Conservation (phyloP, 495 filamentous ascomycete species). For the Daldinia loculata region DNA sequence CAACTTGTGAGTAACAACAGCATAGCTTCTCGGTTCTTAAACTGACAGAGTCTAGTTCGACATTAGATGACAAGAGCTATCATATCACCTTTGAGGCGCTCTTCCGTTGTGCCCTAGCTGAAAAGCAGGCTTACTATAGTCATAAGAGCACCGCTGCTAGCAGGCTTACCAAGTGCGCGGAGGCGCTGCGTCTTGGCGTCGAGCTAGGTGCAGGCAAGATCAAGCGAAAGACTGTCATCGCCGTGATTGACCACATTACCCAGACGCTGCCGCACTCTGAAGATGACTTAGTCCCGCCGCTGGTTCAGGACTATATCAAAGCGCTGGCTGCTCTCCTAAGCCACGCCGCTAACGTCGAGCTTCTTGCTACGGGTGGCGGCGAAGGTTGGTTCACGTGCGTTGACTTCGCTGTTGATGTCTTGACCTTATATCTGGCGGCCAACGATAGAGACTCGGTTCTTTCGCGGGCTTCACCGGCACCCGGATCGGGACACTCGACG, state of each 20-base stretch:
- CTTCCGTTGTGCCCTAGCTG: slow-evolving; percentile 71
- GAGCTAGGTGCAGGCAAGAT: slow-evolving; percentile 72
- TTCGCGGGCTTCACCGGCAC: slow-evolving; percentile 54
- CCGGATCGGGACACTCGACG: slow-evolving; percentile 39
- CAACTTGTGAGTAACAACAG: slow-evolving; percentile 60
- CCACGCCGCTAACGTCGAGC: slow-evolving; percentile 79
- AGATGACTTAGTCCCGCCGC: slow-evolving; percentile 72
- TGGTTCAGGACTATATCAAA: slow-evolving; percentile 81
- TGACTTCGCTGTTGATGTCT: slow-evolving; percentile 70
- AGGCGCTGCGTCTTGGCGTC: slow-evolving; percentile 73
- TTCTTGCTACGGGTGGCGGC: slow-evolving; percentile 60
- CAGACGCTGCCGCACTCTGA: slow-evolving; percentile 72
- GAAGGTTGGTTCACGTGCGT: slow-evolving; percentile 74
- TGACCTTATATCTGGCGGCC: slow-evolving; percentile 54
- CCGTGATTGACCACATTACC: slow-evolving; percentile 81
- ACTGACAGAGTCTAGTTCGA: slow-evolving; percentile 29
- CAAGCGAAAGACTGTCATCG: slow-evolving; percentile 76
- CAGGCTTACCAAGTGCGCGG: slow-evolving; percentile 75
- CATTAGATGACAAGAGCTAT: slow-evolving; percentile 74
- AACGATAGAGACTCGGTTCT: slow-evolving; percentile 47
- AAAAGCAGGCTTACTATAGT: slow-evolving; percentile 69
- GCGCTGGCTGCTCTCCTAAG: slow-evolving; percentile 73
- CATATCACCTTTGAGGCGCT: slow-evolving; percentile 83
- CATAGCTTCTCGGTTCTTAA: slow-evolving; percentile 30
- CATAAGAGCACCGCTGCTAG: slow-evolving; percentile 61